Percentiles rank a stretch among this genome's conserved stretches.
Evolutionary conservation across 768 basidiomycete genomes (phyloP).

Genomic region (Trametes punicea): DNA sequence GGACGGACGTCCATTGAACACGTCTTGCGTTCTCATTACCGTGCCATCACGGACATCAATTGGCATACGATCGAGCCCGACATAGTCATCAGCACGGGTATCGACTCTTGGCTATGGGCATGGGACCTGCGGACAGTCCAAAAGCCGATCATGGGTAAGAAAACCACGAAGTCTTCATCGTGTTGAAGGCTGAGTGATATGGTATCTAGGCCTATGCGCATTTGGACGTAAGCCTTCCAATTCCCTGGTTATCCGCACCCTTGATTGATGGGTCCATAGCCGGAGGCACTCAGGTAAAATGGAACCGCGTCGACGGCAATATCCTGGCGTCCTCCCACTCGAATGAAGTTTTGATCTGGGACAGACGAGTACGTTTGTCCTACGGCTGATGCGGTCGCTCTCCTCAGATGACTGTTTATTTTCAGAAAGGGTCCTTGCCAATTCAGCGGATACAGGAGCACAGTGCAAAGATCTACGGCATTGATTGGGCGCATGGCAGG

Average conservation of each 20-base stretch:
- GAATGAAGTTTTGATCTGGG: constrained; percentile 90
- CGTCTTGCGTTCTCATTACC: constrained; percentile 84
- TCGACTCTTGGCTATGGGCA: constrained; percentile 92
- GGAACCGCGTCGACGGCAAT: constrained; percentile 86
- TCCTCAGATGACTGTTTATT: too few species aligned
- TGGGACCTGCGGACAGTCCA: constrained; percentile 72
- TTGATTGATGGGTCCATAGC: constrained; percentile 40
- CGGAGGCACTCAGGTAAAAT: constrained; percentile 94
- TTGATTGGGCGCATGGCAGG: constrained; percentile 86
- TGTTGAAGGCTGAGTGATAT: background rate
- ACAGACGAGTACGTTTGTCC: constrained; percentile 65
- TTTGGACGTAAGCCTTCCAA: constrained; percentile 45
- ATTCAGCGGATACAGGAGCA: constrained; percentile 76
- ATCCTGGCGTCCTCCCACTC: constrained; percentile 88
- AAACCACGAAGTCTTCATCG: background rate
- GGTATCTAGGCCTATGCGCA: constrained; percentile 46
- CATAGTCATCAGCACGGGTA: constrained; percentile 82
- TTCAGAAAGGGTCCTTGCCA: constrained; percentile 92
- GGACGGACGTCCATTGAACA: constrained; percentile 81
- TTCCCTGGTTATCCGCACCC: background rate
- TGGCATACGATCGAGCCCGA: constrained; percentile 90
- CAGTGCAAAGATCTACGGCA: constrained; percentile 91
- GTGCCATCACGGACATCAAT: constrained; percentile 97
- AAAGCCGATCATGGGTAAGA: constrained; percentile 67
- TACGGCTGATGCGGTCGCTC: background rate